Evolutionary conservation across 306 rosid species (phyloP), one percentile per base, ranked within the genome.

Genomic region (Pyrus communis): DNA sequence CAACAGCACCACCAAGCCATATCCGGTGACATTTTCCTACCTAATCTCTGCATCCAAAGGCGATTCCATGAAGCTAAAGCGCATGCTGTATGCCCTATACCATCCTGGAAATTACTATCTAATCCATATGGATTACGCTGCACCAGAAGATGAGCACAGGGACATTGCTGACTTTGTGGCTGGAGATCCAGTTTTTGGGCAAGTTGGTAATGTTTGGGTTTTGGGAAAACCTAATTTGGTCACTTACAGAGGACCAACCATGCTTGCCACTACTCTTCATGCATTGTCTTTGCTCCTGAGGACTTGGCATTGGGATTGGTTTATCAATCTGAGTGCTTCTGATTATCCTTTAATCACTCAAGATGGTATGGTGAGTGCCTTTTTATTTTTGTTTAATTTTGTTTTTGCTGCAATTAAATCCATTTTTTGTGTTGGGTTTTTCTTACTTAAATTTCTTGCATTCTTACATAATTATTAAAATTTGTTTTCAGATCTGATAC

Each of bases 291-390:
- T 91, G 19, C 94, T 94, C 60, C 73, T 90, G 49, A 88, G 87
- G 87, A 82, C 75, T 7, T 87, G 88, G 70, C 78, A 74, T 2
- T 94, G 97, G 98, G 96, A 94, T 59, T 94, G 98, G 98, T 94
- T 94, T 68, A 86, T 94, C 76, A 93, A 93, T 84, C 96, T 94
- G 52, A 94, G 98, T 74, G 98, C 98, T 30, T 90, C 97, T 77
- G 98, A 94, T 69, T 94, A 94, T 77, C 98, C 98, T 11, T 61
- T 94, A 25, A 80, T 90, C 40, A 88, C 98, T 82, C 98, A 94
- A 94, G 97, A 94, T 90, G 98, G 98, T 93, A 93, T 82, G 96
- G 98, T 93, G 97, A 93, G 98, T 91, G 90, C 19, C 19, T 6
- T 69, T 25, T 49, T n/a, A 21, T n/a, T 21, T 11, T 19, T 45